Conservation (phyloP, 1,139 yeast genomes). For the Yamadazyma aaseri region DNA sequence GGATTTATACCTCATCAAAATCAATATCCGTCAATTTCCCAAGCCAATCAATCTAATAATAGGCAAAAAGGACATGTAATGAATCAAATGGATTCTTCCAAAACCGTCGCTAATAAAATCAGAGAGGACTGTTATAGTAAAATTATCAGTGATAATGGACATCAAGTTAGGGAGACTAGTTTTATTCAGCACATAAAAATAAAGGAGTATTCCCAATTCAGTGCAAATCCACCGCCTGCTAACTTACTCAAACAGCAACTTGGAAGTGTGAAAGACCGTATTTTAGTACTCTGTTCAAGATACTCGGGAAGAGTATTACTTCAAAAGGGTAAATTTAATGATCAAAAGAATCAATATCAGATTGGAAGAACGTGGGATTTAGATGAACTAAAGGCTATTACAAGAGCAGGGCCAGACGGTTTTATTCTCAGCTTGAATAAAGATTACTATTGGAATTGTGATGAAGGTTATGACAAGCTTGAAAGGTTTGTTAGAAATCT, state of each 20-base stretch:
- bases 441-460: conserved; percentile 83
- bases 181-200: conserved; percentile 40
- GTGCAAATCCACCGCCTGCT: conserved; percentile 41
- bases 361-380: conserved; percentile 94
- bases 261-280: conserved; percentile 40
- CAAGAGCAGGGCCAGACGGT: conserved; percentile 54
- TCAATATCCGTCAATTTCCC: background rate
- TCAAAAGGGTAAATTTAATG: conserved; percentile 84
- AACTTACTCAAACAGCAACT: conserved; percentile 27
- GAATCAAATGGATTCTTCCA: background rate
- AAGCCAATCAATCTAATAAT: background rate
- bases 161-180: conserved; percentile 28
- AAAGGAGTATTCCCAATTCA: conserved; percentile 39
- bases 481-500: conserved; percentile 59
- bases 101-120: conserved; percentile 30
- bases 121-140: conserved; percentile 44
- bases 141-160: conserved; percentile 27
- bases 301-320: conserved; percentile 63
- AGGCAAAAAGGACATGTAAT: background rate
- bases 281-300: conserved; percentile 42
- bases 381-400: conserved; percentile 62
- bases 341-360: conserved; percentile 68
- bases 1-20: conserved; percentile 1
- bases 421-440: conserved; percentile 67
- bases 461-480: conserved; percentile 62